phyloP scores from a whole-genome alignment of 495 filamentous ascomycete species.

The Neurospora hispaniola region DNA sequence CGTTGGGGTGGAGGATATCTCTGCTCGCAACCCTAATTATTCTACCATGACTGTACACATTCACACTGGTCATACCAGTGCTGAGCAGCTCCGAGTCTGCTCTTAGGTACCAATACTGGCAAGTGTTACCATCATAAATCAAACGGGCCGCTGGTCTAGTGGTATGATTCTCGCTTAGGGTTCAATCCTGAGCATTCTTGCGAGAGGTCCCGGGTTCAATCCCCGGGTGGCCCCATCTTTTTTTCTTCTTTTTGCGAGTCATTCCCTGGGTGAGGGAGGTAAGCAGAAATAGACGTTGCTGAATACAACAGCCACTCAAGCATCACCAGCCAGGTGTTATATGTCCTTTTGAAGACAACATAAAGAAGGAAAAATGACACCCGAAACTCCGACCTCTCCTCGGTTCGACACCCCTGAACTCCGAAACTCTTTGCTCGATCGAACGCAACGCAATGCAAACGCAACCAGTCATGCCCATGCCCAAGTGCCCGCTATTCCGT shows the following conservation, averaged over 20 bases:
- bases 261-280: not conserved
- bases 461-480: not conserved
- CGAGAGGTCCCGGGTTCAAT: not conserved
- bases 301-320: not conserved
- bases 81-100: not conserved
- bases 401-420: not conserved
- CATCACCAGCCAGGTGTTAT: not conserved
- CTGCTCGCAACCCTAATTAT: not conserved
- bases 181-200: not conserved
- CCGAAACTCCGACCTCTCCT: not conserved
- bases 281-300: not conserved
- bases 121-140: not conserved
- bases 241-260: not conserved
- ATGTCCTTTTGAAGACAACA: not conserved
- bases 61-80: not conserved
- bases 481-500: not conserved
- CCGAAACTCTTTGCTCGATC: not conserved
- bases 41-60: not conserved
- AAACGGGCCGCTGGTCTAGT: not conserved
- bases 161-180: not conserved
- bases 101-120: not conserved
- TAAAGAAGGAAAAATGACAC: not conserved
- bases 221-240: not conserved
- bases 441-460: not conserved
- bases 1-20: no score